Evolutionary conservation across 768 basidiomycete species (phyloP).

Genomic region (Tylopilus plumbeoviolaceoides): DNA sequence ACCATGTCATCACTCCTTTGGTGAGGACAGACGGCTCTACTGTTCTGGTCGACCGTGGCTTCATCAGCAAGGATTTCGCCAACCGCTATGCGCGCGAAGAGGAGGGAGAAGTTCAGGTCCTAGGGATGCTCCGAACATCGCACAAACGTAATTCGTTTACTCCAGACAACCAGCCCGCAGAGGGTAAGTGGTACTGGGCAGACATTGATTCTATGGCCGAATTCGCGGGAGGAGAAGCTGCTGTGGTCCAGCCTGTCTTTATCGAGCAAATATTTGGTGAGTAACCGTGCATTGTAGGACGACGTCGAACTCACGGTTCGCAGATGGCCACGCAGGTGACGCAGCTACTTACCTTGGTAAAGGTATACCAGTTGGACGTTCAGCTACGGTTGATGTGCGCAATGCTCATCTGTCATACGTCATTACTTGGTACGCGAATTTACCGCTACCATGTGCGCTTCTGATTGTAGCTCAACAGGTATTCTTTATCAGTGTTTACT

Average conservation of each 20-base stretch:
- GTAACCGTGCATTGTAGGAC: slow-evolving; percentile 19
- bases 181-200: slow-evolving; percentile 89
- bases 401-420: slow-evolving; percentile 96
- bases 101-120: slow-evolving; percentile 60
- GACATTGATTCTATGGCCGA: slow-evolving; percentile 80
- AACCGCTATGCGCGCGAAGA: slow-evolving; percentile 36
- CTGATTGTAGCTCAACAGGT: slow-evolving; percentile 50
- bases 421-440: slow-evolving; percentile 72
- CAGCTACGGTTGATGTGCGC: slow-evolving; percentile 79
- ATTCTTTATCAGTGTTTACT: slow-evolving; percentile 82
- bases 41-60: slow-evolving; percentile 89
- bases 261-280: slow-evolving; percentile 89
- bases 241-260: slow-evolving; percentile 80
- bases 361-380: slow-evolving; percentile 83
- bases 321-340: slow-evolving; percentile 85
- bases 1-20: slow-evolving; percentile 85
- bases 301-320: slow-evolving; percentile 5
- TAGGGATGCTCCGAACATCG: slow-evolving; percentile 84
- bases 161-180: slow-evolving; percentile 78
- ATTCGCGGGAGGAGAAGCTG: slow-evolving; percentile 66
- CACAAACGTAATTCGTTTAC: slow-evolving; percentile 77
- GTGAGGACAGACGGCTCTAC: slow-evolving; percentile 76
- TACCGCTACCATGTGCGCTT: not conserved
- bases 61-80: slow-evolving; percentile 61
- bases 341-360: slow-evolving; percentile 52